A percentile compares a stretch with the other conserved stretches of the same genome.
phyloP scores from a whole-genome alignment of 140 eudicot species.

The Flaveria floridana region DNA sequence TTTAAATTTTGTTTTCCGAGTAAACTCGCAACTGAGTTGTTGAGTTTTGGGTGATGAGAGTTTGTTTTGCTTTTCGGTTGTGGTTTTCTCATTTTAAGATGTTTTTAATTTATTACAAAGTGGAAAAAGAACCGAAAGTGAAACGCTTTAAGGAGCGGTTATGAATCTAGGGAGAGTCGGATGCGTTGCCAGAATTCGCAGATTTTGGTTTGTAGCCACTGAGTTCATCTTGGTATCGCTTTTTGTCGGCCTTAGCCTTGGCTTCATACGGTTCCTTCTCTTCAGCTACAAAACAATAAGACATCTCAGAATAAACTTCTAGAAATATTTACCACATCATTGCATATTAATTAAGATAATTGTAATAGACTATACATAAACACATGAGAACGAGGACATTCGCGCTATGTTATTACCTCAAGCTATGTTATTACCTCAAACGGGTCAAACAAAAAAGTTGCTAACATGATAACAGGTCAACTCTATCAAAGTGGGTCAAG shows the following conservation, averaged over 20 bases:
- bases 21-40: slow-evolving; percentile 18
- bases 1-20: not conserved
- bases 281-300: slow-evolving; percentile 48
- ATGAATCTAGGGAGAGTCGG: slow-evolving; percentile 51
- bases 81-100: slow-evolving; percentile 18
- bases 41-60: not conserved
- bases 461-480: not conserved
- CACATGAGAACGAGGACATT: not conserved
- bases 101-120: slow-evolving; percentile 11
- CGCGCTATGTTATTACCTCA: not conserved
- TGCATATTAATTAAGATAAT: not conserved
- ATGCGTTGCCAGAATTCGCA: slow-evolving; percentile 53
- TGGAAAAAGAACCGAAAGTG: not conserved
- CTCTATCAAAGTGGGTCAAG: not conserved
- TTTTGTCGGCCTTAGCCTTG: slow-evolving; percentile 73
- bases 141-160: not conserved
- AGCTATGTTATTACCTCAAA: not conserved
- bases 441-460: slow-evolving; percentile 4
- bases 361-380: not conserved
- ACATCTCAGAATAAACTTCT: not conserved
- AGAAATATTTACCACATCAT: not conserved
- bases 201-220: slow-evolving; percentile 65
- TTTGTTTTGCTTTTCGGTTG: slow-evolving; percentile 18
- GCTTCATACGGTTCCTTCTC: slow-evolving; percentile 92
- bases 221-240: slow-evolving; percentile 68